phyloP scores from a whole-genome alignment of 2,329 filamentous ascomycete species.

The Helotiales sp. region DNA sequence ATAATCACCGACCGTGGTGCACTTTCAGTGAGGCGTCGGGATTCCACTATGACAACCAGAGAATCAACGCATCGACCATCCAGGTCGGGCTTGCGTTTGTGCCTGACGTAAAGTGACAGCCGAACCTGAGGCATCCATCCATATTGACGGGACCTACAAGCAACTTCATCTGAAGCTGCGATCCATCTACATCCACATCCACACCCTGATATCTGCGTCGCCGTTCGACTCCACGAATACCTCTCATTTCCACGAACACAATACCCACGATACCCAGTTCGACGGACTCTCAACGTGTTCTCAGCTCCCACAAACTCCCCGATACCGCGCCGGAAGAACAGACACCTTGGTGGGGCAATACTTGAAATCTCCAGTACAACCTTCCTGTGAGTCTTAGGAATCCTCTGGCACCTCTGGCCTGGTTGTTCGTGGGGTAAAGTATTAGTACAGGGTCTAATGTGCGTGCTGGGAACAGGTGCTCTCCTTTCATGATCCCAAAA shows the following conservation, averaged over 20 bases:
- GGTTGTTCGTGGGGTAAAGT: constrained; percentile 8
- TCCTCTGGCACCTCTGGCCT: constrained; percentile 11
- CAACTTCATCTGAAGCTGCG: constrained; percentile 9
- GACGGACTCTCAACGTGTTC: not conserved
- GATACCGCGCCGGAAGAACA: constrained; percentile 27
- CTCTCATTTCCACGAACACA: not conserved
- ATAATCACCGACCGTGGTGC: not conserved
- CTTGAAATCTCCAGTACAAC: constrained; percentile 25
- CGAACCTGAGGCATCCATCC: not conserved
- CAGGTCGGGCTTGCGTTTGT: no score
- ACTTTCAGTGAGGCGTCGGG: not conserved
- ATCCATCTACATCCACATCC: constrained; percentile 2
- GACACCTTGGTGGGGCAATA: constrained; percentile 43
- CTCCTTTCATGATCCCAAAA: constrained; percentile 27
- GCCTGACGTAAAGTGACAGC: constrained; percentile 2
- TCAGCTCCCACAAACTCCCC: constrained; percentile 5
- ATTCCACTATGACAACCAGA: no score
- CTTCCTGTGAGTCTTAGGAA: constrained; percentile 32
- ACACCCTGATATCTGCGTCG: constrained; percentile 1
- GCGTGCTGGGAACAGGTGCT: constrained; percentile 34
- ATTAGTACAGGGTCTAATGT: constrained; percentile 28
- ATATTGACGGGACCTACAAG: constrained; percentile 12
- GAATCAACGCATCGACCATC: no score
- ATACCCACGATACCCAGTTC: constrained; percentile 6
- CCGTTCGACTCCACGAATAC: not conserved